Evolutionary conservation across 2,329 filamentous ascomycete species (phyloP), one percentile per base, ranked within the genome.

Genomic region (Blastomyces parvus): DNA sequence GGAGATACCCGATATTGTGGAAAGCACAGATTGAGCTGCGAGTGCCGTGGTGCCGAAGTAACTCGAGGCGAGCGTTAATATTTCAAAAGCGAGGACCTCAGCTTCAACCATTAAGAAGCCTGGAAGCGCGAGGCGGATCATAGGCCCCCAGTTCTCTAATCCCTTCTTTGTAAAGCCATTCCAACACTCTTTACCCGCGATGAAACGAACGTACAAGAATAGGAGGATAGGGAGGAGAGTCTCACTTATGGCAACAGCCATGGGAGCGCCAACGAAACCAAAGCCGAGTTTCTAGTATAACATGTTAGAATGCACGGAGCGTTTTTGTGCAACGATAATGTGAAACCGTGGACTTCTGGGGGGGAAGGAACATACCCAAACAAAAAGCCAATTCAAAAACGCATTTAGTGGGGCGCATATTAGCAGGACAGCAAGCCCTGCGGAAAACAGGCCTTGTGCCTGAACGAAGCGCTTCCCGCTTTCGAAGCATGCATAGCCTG

Each of bases 71-170:
- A 97, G 81, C 0, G 91, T 96, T 66, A 96, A 80, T 59, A 96
- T 86, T 74, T 97, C 93, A 74, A 97, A 97, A 7, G 92, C 91
- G 13, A 97, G 83, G 78, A 90, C 96, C 74, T 97, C 93, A 5
- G 93, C 91, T 74, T 95, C 87, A 1, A 97, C 88, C 92, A 97
- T 97, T 67, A 96, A 80, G 73, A 97, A 86, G 1, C 93, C 93
- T 0, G 93, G 92, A 14, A 97, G 79, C 0, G 93, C 91, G 46
- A 97, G 86, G 58, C 86, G 85, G 69, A 97, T 84, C 93, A 96
- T 95, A 9, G 88, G 87, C 1, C 81, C 81, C 90, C 90, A 94
- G 72, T 93, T 93, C 42, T 79, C 78, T 61, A 91, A 80, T 0
- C 88, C 87, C 48, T 84, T 84, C 64, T 76, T 80, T n/a, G 85